Percentiles rank a stretch among this genome's conserved stretches.
These are phyloP conservation scores for Dothideomycetes sp. DNA, from an alignment of 2,329 filamentous ascomycete genomes.

Conservation along the genomic window DNA sequence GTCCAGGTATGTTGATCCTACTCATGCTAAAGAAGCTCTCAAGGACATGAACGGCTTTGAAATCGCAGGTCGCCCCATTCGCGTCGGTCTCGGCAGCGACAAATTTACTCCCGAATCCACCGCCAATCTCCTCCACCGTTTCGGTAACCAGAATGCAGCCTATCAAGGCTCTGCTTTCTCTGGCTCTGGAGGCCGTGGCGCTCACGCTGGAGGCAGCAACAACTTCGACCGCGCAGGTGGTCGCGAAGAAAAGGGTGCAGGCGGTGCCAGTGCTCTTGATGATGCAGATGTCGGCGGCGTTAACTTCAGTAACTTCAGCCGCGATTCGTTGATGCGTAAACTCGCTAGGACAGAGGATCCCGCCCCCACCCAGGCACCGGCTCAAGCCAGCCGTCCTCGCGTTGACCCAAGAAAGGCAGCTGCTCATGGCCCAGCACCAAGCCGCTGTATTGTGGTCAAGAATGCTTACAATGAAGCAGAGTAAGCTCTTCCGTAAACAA, in stretches of 20 bases:
- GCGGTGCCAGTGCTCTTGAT: slow-evolving; percentile 87
- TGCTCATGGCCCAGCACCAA: slow-evolving; percentile 82
- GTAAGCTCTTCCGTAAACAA: slow-evolving; percentile 45
- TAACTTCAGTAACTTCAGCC: slow-evolving; percentile 99
- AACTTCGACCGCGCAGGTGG: slow-evolving; percentile 85
- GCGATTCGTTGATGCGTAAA: slow-evolving; percentile 97
- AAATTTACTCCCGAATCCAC: slow-evolving; percentile 98
- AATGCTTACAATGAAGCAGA: slow-evolving; percentile 91
- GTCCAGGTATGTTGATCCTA: slow-evolving; percentile 48
- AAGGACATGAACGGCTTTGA: slow-evolving; percentile 99
- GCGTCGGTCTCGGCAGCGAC: slow-evolving; percentile 98
- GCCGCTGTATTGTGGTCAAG: slow-evolving; percentile 83
- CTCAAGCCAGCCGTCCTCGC: slow-evolving; percentile 6
- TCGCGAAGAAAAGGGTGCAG: slow-evolving; percentile 74
- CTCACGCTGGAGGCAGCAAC: slow-evolving; percentile 61
- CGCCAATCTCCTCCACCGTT: slow-evolving; percentile 82
- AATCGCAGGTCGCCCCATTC: slow-evolving; percentile 90
- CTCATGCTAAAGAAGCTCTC: slow-evolving; percentile 83
- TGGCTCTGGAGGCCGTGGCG: slow-evolving; percentile 75
- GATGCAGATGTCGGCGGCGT: slow-evolving; percentile 96
- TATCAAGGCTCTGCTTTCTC: slow-evolving; percentile 89
- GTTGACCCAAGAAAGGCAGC: slow-evolving; percentile 61
- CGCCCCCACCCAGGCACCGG: slow-evolving; percentile 34
- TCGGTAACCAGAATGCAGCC: slow-evolving; percentile 64
- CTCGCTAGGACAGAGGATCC: slow-evolving; percentile 90